phyloP scores from a whole-genome alignment of 1,139 yeast genomes.

The Eremothecium gossypii region DNA sequence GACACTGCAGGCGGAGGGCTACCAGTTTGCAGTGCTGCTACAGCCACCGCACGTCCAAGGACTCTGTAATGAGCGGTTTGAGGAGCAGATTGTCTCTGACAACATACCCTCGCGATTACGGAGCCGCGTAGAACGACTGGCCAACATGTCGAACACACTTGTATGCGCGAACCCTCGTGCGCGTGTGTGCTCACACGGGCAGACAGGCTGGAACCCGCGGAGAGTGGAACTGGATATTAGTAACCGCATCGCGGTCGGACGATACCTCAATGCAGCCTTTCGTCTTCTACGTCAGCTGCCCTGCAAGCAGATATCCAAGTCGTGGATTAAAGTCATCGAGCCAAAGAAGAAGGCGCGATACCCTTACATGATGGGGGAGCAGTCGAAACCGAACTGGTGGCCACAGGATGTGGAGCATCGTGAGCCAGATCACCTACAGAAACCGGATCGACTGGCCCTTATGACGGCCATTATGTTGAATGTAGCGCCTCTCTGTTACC shows the following conservation, averaged over 20 bases:
- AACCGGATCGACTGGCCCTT: slow-evolving; percentile 43
- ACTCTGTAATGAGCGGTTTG: neutral
- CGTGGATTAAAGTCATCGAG: slow-evolving; percentile 58
- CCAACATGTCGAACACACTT: neutral
- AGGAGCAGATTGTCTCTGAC: neutral
- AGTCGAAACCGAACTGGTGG: slow-evolving; percentile 63
- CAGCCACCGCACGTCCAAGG: slow-evolving; percentile 1
- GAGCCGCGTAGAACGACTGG: neutral
- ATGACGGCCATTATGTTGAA: slow-evolving; percentile 35
- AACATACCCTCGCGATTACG: neutral
- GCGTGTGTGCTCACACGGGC: no score
- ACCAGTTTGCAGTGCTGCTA: slow-evolving; percentile 6
- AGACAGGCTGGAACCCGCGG: neutral
- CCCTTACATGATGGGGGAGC: slow-evolving; percentile 50
- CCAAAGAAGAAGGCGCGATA: slow-evolving; percentile 56
- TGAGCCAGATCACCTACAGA: slow-evolving; percentile 68
- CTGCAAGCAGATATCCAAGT: slow-evolving; percentile 56
- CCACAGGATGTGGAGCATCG: slow-evolving; percentile 48
- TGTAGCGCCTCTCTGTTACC: slow-evolving; percentile 13
- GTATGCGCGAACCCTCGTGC: neutral
- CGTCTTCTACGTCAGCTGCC: slow-evolving; percentile 41
- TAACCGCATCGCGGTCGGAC: slow-evolving; percentile 6
- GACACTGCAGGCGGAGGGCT: slow-evolving; percentile 4
- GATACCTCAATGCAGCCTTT: slow-evolving; percentile 13
- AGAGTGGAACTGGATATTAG: slow-evolving; percentile 2